Conservation (phyloP, 2,329 filamentous ascomycete genomes). For the Aspergillus hortae region DNA sequence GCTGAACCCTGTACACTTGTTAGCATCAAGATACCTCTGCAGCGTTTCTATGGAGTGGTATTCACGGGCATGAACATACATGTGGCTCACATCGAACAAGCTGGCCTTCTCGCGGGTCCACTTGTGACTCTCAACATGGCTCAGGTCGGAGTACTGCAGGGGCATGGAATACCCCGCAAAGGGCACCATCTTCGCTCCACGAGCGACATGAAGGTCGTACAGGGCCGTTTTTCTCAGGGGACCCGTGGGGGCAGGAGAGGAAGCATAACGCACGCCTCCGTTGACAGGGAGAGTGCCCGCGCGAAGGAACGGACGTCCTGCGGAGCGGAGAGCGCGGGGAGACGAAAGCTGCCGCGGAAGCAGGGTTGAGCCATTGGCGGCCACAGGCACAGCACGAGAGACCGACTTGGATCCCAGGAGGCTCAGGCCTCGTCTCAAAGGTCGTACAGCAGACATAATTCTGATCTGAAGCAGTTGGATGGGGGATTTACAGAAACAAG, state of each 20-base stretch:
- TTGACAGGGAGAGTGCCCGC: constrained; percentile 9
- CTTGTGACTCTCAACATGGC: constrained; percentile 78
- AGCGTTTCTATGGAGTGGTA: not conserved
- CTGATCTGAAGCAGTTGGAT: constrained; percentile 3
- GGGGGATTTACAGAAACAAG: constrained; percentile 7
- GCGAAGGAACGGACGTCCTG: constrained; percentile 6
- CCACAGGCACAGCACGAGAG: constrained; percentile 22
- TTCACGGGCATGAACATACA: constrained; percentile 54
- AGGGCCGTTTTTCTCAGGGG: constrained; percentile 59
- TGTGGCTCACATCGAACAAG: constrained; percentile 94
- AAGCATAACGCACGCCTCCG: constrained; percentile 30
- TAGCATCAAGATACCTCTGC: not conserved
- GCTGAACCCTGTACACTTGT: constrained; percentile 61
- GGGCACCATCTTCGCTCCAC: constrained; percentile 92
- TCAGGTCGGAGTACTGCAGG: constrained; percentile 75
- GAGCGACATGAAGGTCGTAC: constrained; percentile 71
- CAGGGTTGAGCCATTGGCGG: constrained; percentile 29
- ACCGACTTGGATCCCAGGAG: constrained; percentile 25
- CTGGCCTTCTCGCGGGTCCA: constrained; percentile 87
- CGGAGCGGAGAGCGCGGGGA: constrained; percentile 23
- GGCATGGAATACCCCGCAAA: constrained; percentile 94
- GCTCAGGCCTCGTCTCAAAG: constrained; percentile 28
- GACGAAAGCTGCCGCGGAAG: constrained; percentile 27
- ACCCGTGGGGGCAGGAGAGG: constrained; percentile 18
- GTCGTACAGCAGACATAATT: constrained; percentile 28